Evolutionary conservation across 2,329 filamentous ascomycete species (phyloP).

Genomic region (Colletotrichum orbiculare): DNA sequence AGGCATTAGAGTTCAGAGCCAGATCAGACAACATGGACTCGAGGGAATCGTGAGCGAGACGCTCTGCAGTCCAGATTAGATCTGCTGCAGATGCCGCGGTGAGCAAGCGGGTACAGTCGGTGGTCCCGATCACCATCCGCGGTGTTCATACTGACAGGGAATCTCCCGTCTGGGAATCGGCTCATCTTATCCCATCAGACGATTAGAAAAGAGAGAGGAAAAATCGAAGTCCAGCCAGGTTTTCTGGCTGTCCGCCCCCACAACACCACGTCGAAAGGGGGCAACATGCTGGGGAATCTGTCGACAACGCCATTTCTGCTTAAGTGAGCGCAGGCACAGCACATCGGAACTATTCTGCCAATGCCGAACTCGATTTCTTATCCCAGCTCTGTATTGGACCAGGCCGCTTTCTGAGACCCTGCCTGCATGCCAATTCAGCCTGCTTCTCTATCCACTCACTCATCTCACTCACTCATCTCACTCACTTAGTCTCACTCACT

Average conservation of each 20-base stretch:
- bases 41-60: neutral
- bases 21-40: neutral
- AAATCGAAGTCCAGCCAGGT: neutral
- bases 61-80: slow-evolving; percentile 5
- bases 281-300: slow-evolving; percentile 6
- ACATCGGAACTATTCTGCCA: slow-evolving; percentile 26
- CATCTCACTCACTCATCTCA: slow-evolving; percentile 11
- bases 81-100: slow-evolving; percentile 17
- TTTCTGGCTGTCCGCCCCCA: slow-evolving; percentile 7
- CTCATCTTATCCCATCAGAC: slow-evolving; percentile 25
- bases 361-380: slow-evolving; percentile 21
- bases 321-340: slow-evolving; percentile 17
- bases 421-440: slow-evolving; percentile 27
- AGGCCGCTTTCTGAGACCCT: neutral
- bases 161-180: slow-evolving; percentile 13
- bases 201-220: neutral
- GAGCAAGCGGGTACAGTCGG: slow-evolving; percentile 14
- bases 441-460: slow-evolving; percentile 1
- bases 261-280: slow-evolving; percentile 8
- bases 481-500: neutral
- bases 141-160: slow-evolving; percentile 13
- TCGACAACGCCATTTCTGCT: slow-evolving; percentile 30
- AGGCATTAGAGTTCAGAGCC: too few species aligned
- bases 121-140: slow-evolving; percentile 18
- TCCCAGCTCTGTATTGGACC: neutral